Evolutionary conservation across 2,329 filamentous ascomycete genomes (phyloP).

Genomic region (Aureobasidium pullulans): DNA sequence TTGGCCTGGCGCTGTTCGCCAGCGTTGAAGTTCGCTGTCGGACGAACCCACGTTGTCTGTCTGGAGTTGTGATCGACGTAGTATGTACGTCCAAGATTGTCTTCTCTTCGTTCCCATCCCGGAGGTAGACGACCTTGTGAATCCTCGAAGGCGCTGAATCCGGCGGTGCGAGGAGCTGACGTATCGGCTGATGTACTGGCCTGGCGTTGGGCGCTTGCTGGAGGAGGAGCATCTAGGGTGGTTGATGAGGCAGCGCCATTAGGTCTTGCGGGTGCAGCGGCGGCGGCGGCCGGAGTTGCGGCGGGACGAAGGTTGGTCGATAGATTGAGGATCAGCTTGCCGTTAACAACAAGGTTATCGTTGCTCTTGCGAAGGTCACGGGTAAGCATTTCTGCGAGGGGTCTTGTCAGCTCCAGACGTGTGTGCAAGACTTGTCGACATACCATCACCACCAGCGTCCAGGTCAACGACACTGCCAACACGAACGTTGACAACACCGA

Average conservation of each 20-base stretch:
- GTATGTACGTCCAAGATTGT: conserved; percentile 90
- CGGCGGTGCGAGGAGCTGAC: conserved; percentile 32
- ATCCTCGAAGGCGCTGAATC: conserved; percentile 89
- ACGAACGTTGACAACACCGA: conserved; percentile 94
- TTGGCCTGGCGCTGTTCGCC: conserved; percentile 70
- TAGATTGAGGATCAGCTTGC: conserved; percentile 92
- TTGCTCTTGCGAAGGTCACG: conserved; percentile 95
- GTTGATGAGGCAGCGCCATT: conserved; percentile 16
- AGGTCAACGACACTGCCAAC: conserved; percentile 93
- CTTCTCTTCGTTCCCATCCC: conserved; percentile 93
- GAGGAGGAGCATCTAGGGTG: conserved; percentile 20
- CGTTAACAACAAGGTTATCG: conserved; percentile 94
- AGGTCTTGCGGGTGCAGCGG: conserved; percentile 26
- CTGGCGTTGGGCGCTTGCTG: conserved; percentile 27
- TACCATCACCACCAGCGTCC: conserved; percentile 84
- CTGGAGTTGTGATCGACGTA: conserved; percentile 98
- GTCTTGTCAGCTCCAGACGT: conserved; percentile 12
- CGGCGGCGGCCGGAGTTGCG: conserved; percentile 33
- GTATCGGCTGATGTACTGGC: conserved; percentile 15
- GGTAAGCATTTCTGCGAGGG: conserved; percentile 77
- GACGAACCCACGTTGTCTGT: conserved; percentile 92
- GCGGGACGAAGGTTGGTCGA: conserved; percentile 81
- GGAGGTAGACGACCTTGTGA: conserved; percentile 85
- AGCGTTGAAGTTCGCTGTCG: conserved; percentile 69
- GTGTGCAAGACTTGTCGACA: conserved; percentile 24